Base-by-base conservation (phyloP, 2,329 filamentous ascomycete species). In the Pseudocercospora macadamiae region DNA sequence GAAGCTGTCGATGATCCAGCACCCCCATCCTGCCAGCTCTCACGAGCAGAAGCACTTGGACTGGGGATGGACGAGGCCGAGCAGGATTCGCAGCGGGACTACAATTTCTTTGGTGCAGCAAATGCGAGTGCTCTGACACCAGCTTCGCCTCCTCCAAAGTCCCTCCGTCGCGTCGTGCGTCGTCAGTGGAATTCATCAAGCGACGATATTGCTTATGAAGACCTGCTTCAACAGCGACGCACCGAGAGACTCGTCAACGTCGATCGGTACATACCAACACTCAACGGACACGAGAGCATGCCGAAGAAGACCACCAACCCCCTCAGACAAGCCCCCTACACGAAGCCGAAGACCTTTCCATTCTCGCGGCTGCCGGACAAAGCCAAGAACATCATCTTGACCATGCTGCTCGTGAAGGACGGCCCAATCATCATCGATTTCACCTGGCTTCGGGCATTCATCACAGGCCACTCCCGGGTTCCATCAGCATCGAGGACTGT, bases 381-480 rank as follows among this genome's bases (percentile, higher is more conserved):
- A 14, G 36, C 64, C 14, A 54, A 59, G 21, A 44, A 61, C n/a
- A 59, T 37, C 14, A 65, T 68, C 18, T 45, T 66, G 44, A 9
- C 44, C 2, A 30, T 63, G 6, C 49, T 66, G 2, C 53, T 68
- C 1, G 39, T 64, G 5, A 60, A 55, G 23, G 23, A 55, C 2
- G 47, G 51, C 1, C 55, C 64, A 1, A 57, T 65, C 26, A 28
- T 39, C 8, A 57, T 66, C 51, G 59, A 65, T 45, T 66, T 64
- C 54, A 63, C 64, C 14, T 66, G 64, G 64, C 54, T 64, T 7
- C 62, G 64, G 9, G 26, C 62, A 2, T 64, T 66, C 53, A 47
- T 64, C 47, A 58, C 54, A 14, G 62, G 60, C 14, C 62, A 66
- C 26, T 61, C 60, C 25, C 55, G 60, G 10, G 37, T 66, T 12